These are phyloP conservation scores for Cetradonia linearis DNA, from an alignment of 495 filamentous ascomycete species.

Conservation along the genomic window DNA sequence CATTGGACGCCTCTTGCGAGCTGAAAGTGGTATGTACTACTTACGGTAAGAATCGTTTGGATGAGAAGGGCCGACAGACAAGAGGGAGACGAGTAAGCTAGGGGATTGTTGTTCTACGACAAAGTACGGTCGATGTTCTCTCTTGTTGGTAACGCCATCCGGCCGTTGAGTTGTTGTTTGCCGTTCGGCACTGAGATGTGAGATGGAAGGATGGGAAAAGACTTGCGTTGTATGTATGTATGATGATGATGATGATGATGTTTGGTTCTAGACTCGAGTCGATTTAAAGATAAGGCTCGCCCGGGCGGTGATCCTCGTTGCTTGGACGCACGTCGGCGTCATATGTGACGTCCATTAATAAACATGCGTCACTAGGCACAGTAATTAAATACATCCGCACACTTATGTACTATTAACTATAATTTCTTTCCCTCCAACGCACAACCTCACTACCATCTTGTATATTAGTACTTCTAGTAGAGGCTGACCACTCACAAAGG, in stretches of 20 bases:
- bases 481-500: neutral
- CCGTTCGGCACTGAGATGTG: neutral
- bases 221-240: no score
- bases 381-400: constrained; percentile 7
- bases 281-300: constrained; percentile 13
- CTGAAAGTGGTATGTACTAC: neutral
- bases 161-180: no score
- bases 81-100: no score
- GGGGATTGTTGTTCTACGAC: no score
- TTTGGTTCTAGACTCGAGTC: constrained; percentile 18
- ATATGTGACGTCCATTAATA: constrained; percentile 8
- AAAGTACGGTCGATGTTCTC: no score
- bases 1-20: neutral
- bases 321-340: constrained; percentile 2
- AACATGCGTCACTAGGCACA: neutral
- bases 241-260: neutral
- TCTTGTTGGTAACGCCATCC: no score
- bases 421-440: no score
- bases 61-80: no score
- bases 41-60: no score
- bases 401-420: no score
- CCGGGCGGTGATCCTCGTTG: constrained; percentile 14
- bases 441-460: no score
- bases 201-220: neutral
- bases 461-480: neutral